Evolutionary conservation across 306 rosid genomes (phyloP).

Genomic region (Quercus suber): DNA sequence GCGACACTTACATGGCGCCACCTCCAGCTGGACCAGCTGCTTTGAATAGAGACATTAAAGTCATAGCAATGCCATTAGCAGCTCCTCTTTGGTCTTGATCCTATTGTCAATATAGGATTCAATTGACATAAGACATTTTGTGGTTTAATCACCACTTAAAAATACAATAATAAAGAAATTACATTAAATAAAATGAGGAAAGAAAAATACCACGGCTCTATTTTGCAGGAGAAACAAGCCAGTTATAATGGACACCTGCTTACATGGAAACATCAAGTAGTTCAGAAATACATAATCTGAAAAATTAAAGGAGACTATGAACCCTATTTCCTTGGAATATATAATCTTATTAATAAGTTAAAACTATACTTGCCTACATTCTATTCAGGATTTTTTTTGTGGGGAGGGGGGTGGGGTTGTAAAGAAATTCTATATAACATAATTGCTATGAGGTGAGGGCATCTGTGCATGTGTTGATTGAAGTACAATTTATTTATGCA

Average conservation of each 20-base stretch:
- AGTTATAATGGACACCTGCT: no score
- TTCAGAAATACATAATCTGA: no score
- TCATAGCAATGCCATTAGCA: slow-evolving; percentile 87
- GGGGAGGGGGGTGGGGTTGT: no score
- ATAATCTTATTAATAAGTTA: background rate
- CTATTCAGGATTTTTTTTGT: background rate
- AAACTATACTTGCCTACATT: background rate
- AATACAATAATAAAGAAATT: background rate
- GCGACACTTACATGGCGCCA: slow-evolving; percentile 68
- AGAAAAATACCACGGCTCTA: slow-evolving; percentile 65
- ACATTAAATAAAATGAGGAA: background rate
- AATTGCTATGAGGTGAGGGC: background rate
- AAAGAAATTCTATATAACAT: background rate
- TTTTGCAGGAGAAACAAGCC: no score
- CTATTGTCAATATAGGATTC: slow-evolving; percentile 30
- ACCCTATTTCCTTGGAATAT: background rate
- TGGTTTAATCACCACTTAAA: background rate
- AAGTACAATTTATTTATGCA: background rate
- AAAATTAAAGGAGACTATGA: no score
- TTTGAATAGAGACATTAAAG: slow-evolving; percentile 79
- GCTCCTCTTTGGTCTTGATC: slow-evolving; percentile 87
- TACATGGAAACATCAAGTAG: no score
- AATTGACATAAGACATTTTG: background rate
- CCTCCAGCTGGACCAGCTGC: slow-evolving; percentile 85
- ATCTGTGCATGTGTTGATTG: background rate